These are phyloP conservation scores for Aureobasidium vineae DNA, from an alignment of 2,329 filamentous ascomycete genomes.

Conservation along the genomic window DNA sequence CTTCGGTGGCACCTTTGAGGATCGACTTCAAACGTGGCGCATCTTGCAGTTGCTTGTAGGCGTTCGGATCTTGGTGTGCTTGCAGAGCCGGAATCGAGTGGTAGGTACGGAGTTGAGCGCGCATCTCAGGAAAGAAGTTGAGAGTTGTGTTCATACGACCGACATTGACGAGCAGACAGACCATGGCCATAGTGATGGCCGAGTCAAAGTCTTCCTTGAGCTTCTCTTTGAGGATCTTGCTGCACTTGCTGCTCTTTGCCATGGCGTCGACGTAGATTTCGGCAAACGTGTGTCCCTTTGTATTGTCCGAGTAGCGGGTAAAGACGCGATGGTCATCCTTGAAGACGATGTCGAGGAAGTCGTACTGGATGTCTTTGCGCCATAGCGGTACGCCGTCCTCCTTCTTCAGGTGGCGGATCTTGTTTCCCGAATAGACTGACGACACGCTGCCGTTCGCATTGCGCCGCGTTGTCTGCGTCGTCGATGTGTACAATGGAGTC, in stretches of 20 bases:
- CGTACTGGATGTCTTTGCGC: slow-evolving; percentile 84
- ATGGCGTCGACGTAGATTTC: slow-evolving; percentile 98
- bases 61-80: slow-evolving; percentile 88
- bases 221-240: slow-evolving; percentile 97
- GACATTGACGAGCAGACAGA: slow-evolving; percentile 94
- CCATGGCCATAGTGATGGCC: slow-evolving; percentile 98
- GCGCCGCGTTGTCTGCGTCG: slow-evolving; percentile 54
- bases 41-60: slow-evolving; percentile 97
- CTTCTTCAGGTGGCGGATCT: slow-evolving; percentile 83
- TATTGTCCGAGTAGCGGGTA: slow-evolving; percentile 84
- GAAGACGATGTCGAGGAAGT: slow-evolving; percentile 78
- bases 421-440: slow-evolving; percentile 67
- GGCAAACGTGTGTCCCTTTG: slow-evolving; percentile 74
- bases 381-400: slow-evolving; percentile 84
- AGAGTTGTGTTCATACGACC: slow-evolving; percentile 98
- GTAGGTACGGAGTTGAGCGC: slow-evolving; percentile 94
- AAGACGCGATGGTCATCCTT: slow-evolving; percentile 75
- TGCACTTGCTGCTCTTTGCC: slow-evolving; percentile 98
- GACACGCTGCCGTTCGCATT: slow-evolving; percentile 65
- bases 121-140: slow-evolving; percentile 99
- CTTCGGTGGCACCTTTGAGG: slow-evolving; percentile 92
- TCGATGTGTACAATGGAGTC: slow-evolving; percentile 48
- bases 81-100: slow-evolving; percentile 96
- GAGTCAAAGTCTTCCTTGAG: slow-evolving; percentile 86
- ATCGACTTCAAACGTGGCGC: slow-evolving; percentile 95